Conservation (phyloP, 352 stramenopile genomes). For the Globisporangium rhizosaccharum region DNA sequence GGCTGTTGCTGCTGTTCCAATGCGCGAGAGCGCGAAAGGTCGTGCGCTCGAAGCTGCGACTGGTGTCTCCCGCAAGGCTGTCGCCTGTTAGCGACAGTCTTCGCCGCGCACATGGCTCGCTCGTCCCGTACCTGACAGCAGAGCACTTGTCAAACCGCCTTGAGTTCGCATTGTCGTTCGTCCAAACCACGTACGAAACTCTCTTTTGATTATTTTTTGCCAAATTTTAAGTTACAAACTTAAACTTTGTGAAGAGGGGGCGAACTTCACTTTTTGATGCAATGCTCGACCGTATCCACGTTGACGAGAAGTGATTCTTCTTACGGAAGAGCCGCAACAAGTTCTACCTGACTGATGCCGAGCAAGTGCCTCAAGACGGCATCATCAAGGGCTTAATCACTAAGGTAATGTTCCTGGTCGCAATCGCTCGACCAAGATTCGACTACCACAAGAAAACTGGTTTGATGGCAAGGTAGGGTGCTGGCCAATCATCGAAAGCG, state of each 20-base stretch:
- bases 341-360: not conserved
- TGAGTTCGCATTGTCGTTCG: too few species aligned
- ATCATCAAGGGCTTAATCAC: constrained; percentile 2
- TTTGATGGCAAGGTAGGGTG: not conserved
- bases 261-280: not conserved
- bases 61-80: too few species aligned
- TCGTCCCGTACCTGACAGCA: too few species aligned
- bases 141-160: too few species aligned
- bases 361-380: not conserved
- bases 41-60: too few species aligned
- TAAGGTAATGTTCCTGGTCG: constrained; percentile 6
- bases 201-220: too few species aligned
- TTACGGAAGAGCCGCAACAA: not conserved
- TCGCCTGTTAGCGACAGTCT: too few species aligned
- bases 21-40: too few species aligned
- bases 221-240: too few species aligned
- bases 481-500: not conserved
- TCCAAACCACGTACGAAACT: too few species aligned
- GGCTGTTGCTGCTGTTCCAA: too few species aligned
- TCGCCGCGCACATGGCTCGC: too few species aligned
- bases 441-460: not conserved
- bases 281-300: not conserved
- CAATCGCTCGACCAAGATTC: not conserved
- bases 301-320: constrained; percentile 1
- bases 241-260: not conserved